Conservation (phyloP, 495 filamentous ascomycete species). For the Cercophora newfieldiana region DNA sequence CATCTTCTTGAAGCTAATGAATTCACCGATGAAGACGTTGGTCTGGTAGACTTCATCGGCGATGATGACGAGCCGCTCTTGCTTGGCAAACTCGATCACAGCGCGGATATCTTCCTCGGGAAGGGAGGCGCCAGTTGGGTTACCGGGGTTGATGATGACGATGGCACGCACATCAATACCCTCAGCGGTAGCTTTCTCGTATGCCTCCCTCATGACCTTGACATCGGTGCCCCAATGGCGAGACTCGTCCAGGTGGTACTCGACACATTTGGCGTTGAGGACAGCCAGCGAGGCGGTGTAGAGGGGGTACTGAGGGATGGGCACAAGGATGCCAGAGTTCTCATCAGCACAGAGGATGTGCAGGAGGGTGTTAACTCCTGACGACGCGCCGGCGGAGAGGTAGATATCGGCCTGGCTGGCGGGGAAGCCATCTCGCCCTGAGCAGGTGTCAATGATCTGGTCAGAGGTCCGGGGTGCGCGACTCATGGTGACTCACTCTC, state of each 20-base stretch:
- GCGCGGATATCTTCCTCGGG: slow-evolving; percentile 71
- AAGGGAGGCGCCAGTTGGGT: slow-evolving; percentile 90
- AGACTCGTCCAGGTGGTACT: slow-evolving; percentile 87
- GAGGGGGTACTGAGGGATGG: slow-evolving; percentile 96
- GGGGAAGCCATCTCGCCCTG: slow-evolving; percentile 82
- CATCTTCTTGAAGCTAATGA: slow-evolving; percentile 90
- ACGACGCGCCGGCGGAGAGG: slow-evolving; percentile 86
- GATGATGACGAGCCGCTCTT: slow-evolving; percentile 83
- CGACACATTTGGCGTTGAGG: slow-evolving; percentile 82
- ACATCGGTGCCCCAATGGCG: slow-evolving; percentile 86
- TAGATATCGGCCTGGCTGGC: slow-evolving; percentile 78
- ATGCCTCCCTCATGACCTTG: slow-evolving; percentile 65
- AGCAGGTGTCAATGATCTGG: slow-evolving; percentile 2
- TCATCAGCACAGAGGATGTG: slow-evolving; percentile 80
- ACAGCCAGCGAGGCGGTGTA: slow-evolving; percentile 92
- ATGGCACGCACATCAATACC: slow-evolving; percentile 88
- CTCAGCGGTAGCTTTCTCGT: slow-evolving; percentile 67
- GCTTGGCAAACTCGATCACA: slow-evolving; percentile 80
- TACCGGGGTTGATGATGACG: slow-evolving; percentile 97
- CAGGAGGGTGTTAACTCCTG: slow-evolving; percentile 89
- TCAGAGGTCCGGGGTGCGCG: neutral
- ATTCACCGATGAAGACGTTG: slow-evolving; percentile 91
- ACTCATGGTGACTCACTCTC: slow-evolving; percentile 55
- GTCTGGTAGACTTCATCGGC: slow-evolving; percentile 99
- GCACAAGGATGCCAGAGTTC: slow-evolving; percentile 84